A percentile compares a stretch with the other conserved stretches of the same genome.
Conservation (phyloP, 208 protist species). For the Trypanosomatidae sp. region DNA sequence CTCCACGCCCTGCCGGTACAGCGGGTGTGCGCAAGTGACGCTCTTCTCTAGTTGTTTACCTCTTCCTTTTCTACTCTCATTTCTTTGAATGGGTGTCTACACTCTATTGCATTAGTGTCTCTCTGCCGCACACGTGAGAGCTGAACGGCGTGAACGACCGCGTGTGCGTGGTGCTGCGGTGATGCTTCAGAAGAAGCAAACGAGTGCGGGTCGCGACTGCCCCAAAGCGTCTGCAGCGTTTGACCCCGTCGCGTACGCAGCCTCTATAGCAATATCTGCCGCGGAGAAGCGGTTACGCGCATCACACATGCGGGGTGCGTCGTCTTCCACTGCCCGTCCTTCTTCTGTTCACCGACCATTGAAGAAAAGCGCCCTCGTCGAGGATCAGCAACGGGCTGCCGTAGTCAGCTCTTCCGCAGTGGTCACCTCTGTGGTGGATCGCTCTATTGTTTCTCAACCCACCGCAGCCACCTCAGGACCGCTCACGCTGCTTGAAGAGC, state of each 20-base stretch:
- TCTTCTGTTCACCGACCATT: background rate
- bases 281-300: slow-evolving; percentile 24
- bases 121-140: background rate
- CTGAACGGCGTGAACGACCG: background rate
- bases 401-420: background rate
- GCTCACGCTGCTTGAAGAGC: slow-evolving; percentile 21
- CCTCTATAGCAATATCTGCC: slow-evolving; percentile 25
- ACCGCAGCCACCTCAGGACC: background rate
- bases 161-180: background rate
- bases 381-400: background rate
- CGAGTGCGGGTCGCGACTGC: background rate
- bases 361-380: background rate
- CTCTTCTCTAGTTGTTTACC: background rate
- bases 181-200: slow-evolving; percentile 5
- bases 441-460: background rate
- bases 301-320: slow-evolving; percentile 13
- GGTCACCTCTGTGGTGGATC: background rate
- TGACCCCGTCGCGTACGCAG: slow-evolving; percentile 34
- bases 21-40: background rate
- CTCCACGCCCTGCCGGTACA: background rate
- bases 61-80: background rate
- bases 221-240: slow-evolving; percentile 7
- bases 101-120: background rate
- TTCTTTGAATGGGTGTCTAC: background rate
- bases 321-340: slow-evolving; percentile 16